Evolutionary conservation across 257 asterid genomes (phyloP), one percentile per base, ranked within the genome.

Genomic region (Plantago major): DNA sequence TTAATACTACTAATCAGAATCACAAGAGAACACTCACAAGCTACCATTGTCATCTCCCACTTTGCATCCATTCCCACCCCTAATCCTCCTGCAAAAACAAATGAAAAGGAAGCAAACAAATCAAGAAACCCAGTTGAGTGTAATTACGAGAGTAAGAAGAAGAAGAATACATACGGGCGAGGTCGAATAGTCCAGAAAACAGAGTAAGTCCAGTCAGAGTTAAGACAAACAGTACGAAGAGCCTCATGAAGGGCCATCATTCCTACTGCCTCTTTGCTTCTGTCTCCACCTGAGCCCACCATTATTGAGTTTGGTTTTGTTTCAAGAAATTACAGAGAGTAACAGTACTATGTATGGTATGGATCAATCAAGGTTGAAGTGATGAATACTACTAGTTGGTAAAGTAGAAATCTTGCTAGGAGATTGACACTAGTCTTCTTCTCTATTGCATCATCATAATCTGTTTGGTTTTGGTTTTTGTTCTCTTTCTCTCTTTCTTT

Each of bases 171-270:
- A 55, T 84, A 93, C 99, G 95, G 97, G 68, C 99, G 89, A 69
- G 96, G 99, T 14, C 97, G 90, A 67, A 93, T 93, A 72, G 99
- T 93, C 99, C 99, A 93, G 96, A 89, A 93, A 60, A 93, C 99
- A 59, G 97, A 93, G 90, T 93, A 93, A 76, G 90, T 93, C 99
- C 99, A 93, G 76, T 93, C 97, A 67, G 99, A 73, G 81, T 83
- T 89, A 69, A 93, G 85, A 79, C 99, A 93, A 74, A 93, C 88
- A 73, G 61, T 87, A 83, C 97, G 71, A 65, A 89, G 99, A 76
- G 99, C 91, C 75, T 87, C 97, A 65, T 93, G 99, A 85, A 93
- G 94, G 84, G 99, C 99, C 99, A 93, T 93, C 99, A 93, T 89
- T 80, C 99, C 99, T 61, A 87, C 99, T 60, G 99, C 99, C 76